Conservation (phyloP, 2,329 filamentous ascomycete genomes). For the Blastomyces silverae region DNA sequence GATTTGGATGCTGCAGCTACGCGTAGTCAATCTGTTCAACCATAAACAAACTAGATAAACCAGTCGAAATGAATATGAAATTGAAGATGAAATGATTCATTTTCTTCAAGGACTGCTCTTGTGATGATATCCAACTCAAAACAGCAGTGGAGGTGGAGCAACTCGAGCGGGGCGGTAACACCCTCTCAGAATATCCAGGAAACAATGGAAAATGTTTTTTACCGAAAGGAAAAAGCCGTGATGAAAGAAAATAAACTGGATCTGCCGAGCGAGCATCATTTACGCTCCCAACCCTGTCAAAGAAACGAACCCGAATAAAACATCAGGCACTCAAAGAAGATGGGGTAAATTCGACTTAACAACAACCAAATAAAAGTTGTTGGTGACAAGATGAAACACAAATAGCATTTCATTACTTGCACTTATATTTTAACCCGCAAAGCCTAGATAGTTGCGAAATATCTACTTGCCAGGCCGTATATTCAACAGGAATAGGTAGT, state of each 20-base stretch:
- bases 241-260: neutral
- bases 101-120: neutral
- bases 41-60: neutral
- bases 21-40: neutral
- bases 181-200: neutral
- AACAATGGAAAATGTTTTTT: neutral
- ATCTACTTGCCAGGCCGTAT: too few species aligned
- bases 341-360: neutral
- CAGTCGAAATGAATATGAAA: neutral
- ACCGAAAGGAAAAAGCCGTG: neutral
- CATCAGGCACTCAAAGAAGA: neutral
- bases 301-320: neutral
- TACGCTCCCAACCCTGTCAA: neutral
- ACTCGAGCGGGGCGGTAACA: neutral
- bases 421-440: neutral
- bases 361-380: too few species aligned
- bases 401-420: neutral
- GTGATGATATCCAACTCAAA: neutral
- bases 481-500: too few species aligned
- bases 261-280: neutral
- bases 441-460: too few species aligned
- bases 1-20: slow-evolving; percentile 2
- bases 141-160: too few species aligned
- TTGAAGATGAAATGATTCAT: neutral
- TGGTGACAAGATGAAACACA: neutral